Conservation (phyloP, 1,284 basidiomycete species). For the Tremellales sp. region DNA sequence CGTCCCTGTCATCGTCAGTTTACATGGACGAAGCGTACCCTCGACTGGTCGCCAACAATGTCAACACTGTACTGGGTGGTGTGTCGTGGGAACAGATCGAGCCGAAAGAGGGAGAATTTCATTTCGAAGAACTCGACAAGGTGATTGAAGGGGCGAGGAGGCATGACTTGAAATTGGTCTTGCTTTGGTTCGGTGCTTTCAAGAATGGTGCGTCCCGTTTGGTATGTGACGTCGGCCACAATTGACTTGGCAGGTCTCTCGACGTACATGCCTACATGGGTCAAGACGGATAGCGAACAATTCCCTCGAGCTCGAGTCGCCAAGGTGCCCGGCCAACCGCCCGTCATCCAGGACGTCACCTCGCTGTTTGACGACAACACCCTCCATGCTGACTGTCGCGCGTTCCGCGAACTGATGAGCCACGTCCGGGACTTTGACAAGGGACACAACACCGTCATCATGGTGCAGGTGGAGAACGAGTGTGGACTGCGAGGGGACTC, state of each 20-base stretch:
- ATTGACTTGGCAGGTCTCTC: constrained; percentile 5
- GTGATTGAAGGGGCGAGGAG: constrained; percentile 7
- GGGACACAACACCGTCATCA: constrained; percentile 11
- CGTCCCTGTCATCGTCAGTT: constrained; percentile 8
- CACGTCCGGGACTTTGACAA: constrained; percentile 11
- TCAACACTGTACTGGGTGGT: constrained; percentile 11
- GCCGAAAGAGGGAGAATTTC: constrained; percentile 13
- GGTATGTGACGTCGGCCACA: background rate
- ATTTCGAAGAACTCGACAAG: constrained; percentile 11
- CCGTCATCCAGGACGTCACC: constrained; percentile 1
- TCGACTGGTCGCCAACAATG: constrained; percentile 3
- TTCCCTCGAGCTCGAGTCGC: constrained; percentile 10
- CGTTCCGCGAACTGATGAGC: constrained; percentile 8
- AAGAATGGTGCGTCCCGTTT: constrained; percentile 10
- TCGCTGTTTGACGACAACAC: constrained; percentile 6
- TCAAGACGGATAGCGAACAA: constrained; percentile 14
- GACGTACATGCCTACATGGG: constrained; percentile 11
- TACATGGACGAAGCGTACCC: constrained; percentile 10
- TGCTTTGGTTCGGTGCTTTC: constrained; percentile 17
- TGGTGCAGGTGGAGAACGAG: constrained; percentile 20
- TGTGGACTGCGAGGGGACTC: constrained; percentile 9
- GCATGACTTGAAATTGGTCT: constrained; percentile 8
- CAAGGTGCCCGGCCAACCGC: background rate
- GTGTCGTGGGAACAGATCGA: constrained; percentile 15
- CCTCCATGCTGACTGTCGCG: constrained; percentile 10